These are phyloP conservation scores for Penicillium sp. DNA, from an alignment of 2,329 filamentous ascomycete species.

Conservation along the genomic window DNA sequence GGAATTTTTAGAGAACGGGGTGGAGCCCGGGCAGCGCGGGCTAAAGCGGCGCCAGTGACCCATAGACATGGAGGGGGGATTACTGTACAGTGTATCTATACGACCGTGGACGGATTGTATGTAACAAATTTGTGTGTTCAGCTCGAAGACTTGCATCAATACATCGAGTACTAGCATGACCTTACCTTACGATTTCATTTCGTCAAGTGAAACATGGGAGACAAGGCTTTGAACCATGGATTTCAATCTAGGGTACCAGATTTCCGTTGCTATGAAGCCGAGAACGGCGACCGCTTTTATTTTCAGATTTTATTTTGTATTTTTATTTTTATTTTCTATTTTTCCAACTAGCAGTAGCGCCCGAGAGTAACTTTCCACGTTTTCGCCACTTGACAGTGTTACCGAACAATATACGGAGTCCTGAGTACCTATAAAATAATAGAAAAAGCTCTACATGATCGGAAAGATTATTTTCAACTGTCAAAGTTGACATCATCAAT, in stretches of 20 bases:
- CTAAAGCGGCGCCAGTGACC: slow-evolving; percentile 35
- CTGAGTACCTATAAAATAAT: not conserved
- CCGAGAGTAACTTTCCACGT: slow-evolving; percentile 1
- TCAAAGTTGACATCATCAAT: slow-evolving; percentile 10
- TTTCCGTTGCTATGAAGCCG: slow-evolving; percentile 7
- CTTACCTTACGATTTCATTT: slow-evolving; percentile 3
- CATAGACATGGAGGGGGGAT: slow-evolving; percentile 40
- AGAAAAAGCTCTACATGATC: not conserved
- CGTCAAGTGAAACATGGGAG: slow-evolving; percentile 2
- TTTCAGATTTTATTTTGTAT: not conserved
- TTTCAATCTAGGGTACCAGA: slow-evolving; percentile 10
- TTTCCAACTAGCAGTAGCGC: slow-evolving; percentile 1
- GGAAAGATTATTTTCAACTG: not conserved
- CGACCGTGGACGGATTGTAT: not conserved
- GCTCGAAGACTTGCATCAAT: not conserved
- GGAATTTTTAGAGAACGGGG: slow-evolving; percentile 23
- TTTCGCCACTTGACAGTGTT: not conserved
- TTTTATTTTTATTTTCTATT: not conserved
- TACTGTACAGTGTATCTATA: slow-evolving; percentile 8
- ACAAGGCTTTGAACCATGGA: slow-evolving; percentile 6
- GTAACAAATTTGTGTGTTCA: not conserved
- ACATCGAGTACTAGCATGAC: not conserved
- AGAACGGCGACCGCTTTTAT: slow-evolving; percentile 10
- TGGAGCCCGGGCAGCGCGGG: slow-evolving; percentile 26
- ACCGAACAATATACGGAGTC: not conserved